Conservation (phyloP, 2,329 filamentous ascomycete species). For the Cladorrhinum sp. region DNA sequence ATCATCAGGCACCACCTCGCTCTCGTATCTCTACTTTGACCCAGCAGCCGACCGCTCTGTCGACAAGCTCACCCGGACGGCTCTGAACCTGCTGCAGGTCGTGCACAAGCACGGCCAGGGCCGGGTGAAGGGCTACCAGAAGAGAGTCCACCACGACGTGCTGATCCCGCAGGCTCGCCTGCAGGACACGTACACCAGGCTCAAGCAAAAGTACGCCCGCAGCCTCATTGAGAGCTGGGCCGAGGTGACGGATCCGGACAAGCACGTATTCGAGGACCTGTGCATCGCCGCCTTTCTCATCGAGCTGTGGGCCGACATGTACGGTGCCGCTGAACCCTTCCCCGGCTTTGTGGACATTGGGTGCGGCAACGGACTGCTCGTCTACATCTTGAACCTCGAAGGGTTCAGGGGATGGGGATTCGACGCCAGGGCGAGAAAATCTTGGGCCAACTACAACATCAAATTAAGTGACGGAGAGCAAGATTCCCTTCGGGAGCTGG, state of each 20-base stretch:
- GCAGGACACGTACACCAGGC: slow-evolving; percentile 75
- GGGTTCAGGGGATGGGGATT: slow-evolving; percentile 88
- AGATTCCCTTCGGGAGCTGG: slow-evolving; percentile 42
- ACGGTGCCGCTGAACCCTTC: slow-evolving; percentile 53
- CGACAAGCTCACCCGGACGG: slow-evolving; percentile 62
- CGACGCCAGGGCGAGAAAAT: slow-evolving; percentile 80
- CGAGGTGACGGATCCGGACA: slow-evolving; percentile 80
- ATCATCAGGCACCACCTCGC: slow-evolving; percentile 50
- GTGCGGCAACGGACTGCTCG: slow-evolving; percentile 89
- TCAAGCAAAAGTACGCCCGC: slow-evolving; percentile 78
- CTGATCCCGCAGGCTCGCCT: slow-evolving; percentile 73
- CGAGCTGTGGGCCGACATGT: slow-evolving; percentile 87
- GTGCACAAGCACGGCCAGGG: slow-evolving; percentile 73
- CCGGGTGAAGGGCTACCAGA: slow-evolving; percentile 64
- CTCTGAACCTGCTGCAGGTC: slow-evolving; percentile 63
- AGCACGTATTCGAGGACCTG: slow-evolving; percentile 94
- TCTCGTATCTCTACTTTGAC: slow-evolving; percentile 58
- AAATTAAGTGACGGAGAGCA: slow-evolving; percentile 19
- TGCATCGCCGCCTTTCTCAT: slow-evolving; percentile 89
- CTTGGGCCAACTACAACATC: slow-evolving; percentile 70
- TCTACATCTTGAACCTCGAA: slow-evolving; percentile 76
- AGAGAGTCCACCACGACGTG: slow-evolving; percentile 79
- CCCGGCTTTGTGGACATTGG: slow-evolving; percentile 95
- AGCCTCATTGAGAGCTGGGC: slow-evolving; percentile 72
- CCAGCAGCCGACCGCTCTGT: slow-evolving; percentile 27